These are phyloP conservation scores for Clarkia xantiana DNA, from an alignment of 345 rosid genomes.

Conservation along the genomic window DNA sequence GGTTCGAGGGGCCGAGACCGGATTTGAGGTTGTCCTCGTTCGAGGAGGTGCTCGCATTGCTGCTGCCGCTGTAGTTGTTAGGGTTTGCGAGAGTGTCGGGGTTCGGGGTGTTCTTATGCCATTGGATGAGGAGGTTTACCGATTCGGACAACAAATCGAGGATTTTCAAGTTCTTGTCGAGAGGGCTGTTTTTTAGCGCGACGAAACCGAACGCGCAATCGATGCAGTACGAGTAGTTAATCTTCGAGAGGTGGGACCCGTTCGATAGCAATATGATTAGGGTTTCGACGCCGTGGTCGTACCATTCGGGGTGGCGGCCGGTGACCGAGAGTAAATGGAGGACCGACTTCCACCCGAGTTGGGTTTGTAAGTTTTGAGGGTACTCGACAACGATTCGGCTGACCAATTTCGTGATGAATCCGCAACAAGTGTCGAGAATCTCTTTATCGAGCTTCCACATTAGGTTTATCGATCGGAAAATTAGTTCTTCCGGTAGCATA, in stretches of 20 bases:
- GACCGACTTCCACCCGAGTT: slow-evolving; percentile 69
- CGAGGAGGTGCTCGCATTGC: slow-evolving; percentile 43
- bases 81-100: slow-evolving; percentile 1
- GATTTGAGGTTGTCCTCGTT: slow-evolving; percentile 38
- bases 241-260: slow-evolving; percentile 25
- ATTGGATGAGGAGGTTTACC: slow-evolving; percentile 31
- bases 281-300: slow-evolving; percentile 61
- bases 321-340: slow-evolving; percentile 57
- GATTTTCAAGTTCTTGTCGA: slow-evolving; percentile 56
- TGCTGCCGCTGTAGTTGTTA: slow-evolving; percentile 22
- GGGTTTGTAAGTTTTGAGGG: slow-evolving; percentile 48
- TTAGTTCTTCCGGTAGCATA: slow-evolving; percentile 40
- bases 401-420: slow-evolving; percentile 37
- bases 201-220: slow-evolving; percentile 77
- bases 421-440: slow-evolving; percentile 55
- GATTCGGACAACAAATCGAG: slow-evolving; percentile 64
- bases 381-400: slow-evolving; percentile 47
- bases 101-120: slow-evolving; percentile 41
- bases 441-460: slow-evolving; percentile 94
- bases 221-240: slow-evolving; percentile 49
- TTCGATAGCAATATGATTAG: slow-evolving; percentile 50
- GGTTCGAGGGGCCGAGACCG: slow-evolving; percentile 16
- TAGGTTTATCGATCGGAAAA: slow-evolving; percentile 62
- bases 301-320: slow-evolving; percentile 57
- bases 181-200: slow-evolving; percentile 49